Percentiles rank a stretch among this genome's conserved stretches.
Evolutionary conservation across 1,284 basidiomycete genomes (phyloP).

Genomic region (Leccinum pachyderme): DNA sequence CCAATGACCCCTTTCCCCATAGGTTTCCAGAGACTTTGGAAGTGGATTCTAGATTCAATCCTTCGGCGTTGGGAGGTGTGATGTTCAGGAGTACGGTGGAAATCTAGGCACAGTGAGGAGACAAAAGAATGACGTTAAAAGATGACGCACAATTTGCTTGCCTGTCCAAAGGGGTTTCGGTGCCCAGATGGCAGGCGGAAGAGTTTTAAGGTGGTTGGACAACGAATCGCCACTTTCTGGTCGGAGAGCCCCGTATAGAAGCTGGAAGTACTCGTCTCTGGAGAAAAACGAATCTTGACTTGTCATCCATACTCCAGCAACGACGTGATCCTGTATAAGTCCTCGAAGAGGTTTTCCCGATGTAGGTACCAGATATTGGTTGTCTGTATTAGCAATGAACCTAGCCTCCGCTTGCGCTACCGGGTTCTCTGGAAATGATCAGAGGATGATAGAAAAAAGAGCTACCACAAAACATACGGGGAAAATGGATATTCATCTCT

Average conservation of each 20-base stretch:
- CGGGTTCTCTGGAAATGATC: conserved; percentile 66
- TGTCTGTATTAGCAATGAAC: conserved; percentile 97
- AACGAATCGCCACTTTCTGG: conserved; percentile 81
- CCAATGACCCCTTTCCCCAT: conserved; percentile 79
- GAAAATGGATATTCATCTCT: conserved; percentile 99
- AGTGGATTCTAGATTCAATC: conserved; percentile 84
- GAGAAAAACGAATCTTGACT: conserved; percentile 94
- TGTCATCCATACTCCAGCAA: conserved; percentile 99
- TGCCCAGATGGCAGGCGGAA: conserved; percentile 92
- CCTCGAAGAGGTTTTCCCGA: conserved; percentile 98
- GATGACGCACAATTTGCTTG: conserved; percentile 84
- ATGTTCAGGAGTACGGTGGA: conserved; percentile 93
- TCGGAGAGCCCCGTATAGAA: conserved; percentile 92
- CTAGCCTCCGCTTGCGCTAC: conserved; percentile 92
- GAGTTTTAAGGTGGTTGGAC: conserved; percentile 70
- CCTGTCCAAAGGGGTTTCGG: conserved; percentile 94
- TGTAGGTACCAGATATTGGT: conserved; percentile 98
- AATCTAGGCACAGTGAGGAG: conserved; percentile 51
- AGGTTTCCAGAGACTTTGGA: conserved; percentile 84
- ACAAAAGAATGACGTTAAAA: background rate
- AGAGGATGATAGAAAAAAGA: conserved; percentile 9
- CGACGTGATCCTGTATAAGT: conserved; percentile 98
- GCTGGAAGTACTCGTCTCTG: conserved; percentile 94
- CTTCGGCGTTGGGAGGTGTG: conserved; percentile 78
- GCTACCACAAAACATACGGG: conserved; percentile 59